Conservation (phyloP, 164 flowering plant species). For the Piper betle region DNA sequence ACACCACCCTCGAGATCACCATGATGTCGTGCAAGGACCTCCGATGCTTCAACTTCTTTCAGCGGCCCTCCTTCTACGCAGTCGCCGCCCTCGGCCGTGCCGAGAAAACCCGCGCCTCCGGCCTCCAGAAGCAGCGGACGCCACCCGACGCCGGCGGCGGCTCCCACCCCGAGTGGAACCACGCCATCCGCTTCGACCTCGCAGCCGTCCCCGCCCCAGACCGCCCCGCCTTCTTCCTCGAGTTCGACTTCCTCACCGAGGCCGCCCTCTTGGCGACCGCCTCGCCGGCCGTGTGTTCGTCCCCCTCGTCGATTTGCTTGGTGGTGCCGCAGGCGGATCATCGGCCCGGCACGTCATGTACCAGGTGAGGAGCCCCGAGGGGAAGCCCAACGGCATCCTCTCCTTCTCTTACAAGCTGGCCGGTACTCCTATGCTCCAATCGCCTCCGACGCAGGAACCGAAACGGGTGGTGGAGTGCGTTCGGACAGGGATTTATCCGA, state of each 20-base stretch:
- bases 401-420: slow-evolving; percentile 32
- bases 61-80: too few species aligned
- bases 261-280: slow-evolving; percentile 25
- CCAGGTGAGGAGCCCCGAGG: slow-evolving; percentile 28
- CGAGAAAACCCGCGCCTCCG: slow-evolving; percentile 7
- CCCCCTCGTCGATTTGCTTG: slow-evolving; percentile 27
- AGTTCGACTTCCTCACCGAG: slow-evolving; percentile 22
- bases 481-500: not conserved
- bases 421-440: too few species aligned
- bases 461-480: too few species aligned
- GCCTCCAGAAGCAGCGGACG: slow-evolving; percentile 25
- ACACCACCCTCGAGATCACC: too few species aligned
- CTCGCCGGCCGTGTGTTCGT: slow-evolving; percentile 39
- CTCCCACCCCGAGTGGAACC: slow-evolving; percentile 52
- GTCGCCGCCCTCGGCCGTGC: slow-evolving; percentile 14
- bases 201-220: slow-evolving; percentile 1
- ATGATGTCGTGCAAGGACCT: too few species aligned
- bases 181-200: slow-evolving; percentile 27
- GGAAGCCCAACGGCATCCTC: slow-evolving; percentile 41
- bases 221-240: slow-evolving; percentile 12
- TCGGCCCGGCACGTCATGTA: slow-evolving; percentile 29
- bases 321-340: slow-evolving; percentile 13
- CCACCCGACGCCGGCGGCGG: slow-evolving; percentile 31
- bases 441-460: too few species aligned
- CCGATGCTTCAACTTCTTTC: too few species aligned